Percentiles rank a stretch among this genome's conserved stretches.
These are phyloP conservation scores for Smallanthus sonchifolius DNA, from an alignment of 129 eudicot species.

Conservation along the genomic window DNA sequence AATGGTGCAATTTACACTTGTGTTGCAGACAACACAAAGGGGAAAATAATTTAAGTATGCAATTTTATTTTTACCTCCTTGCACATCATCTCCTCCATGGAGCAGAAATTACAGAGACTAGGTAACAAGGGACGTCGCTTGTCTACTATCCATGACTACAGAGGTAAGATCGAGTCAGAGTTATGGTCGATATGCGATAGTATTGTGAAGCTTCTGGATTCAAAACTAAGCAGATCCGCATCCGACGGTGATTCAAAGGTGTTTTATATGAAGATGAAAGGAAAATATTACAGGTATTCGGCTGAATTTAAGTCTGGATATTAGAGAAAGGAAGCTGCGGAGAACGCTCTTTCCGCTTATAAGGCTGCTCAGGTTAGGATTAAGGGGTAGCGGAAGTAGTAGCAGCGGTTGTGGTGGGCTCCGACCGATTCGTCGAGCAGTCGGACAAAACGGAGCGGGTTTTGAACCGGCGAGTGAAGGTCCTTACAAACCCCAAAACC, in stretches of 20 bases:
- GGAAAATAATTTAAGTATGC: too few species aligned
- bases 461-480: too few species aligned
- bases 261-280: constrained; percentile 81
- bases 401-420: too few species aligned
- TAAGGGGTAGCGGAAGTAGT: too few species aligned
- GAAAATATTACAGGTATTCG: constrained; percentile 73
- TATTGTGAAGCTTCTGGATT: constrained; percentile 51
- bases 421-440: too few species aligned
- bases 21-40: too few species aligned
- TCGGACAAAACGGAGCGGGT: too few species aligned
- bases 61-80: too few species aligned
- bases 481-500: too few species aligned
- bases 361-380: constrained; percentile 79
- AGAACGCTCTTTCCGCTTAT: constrained; percentile 68
- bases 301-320: constrained; percentile 82
- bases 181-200: constrained; percentile 64
- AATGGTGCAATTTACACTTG: too few species aligned
- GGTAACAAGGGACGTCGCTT: constrained; percentile 75
- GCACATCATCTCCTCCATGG: constrained; percentile 81
- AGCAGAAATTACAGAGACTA: constrained; percentile 74
- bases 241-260: constrained; percentile 65
- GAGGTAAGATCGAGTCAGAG: constrained; percentile 84
- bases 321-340: constrained; percentile 82
- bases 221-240: constrained; percentile 57
- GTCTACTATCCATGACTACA: constrained; percentile 56